Evolutionary conservation across 257 asterid genomes (phyloP).

Genomic region (Cordia subcordata): DNA sequence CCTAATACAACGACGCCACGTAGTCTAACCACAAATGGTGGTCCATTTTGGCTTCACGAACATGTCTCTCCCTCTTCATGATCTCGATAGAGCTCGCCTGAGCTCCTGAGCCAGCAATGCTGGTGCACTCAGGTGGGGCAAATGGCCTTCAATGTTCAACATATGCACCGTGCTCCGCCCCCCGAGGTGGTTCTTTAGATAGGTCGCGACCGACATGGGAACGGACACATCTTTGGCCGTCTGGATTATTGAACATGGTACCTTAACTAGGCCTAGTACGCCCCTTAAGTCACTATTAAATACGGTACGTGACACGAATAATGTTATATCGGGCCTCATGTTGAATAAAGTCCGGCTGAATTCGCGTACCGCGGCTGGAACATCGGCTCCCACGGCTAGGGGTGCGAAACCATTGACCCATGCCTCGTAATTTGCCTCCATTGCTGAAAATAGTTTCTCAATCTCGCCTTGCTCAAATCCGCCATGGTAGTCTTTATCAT

Average conservation of each 20-base stretch:
- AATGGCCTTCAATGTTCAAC: conserved; percentile 69
- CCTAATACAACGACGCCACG: background rate
- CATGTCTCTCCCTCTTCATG: background rate
- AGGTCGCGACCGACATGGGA: conserved; percentile 74
- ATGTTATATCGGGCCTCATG: conserved; percentile 89
- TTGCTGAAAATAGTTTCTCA: conserved; percentile 67
- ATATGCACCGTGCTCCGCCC: conserved; percentile 67
- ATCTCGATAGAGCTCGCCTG: conserved; percentile 53
- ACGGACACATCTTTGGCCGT: conserved; percentile 80
- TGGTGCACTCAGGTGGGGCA: conserved; percentile 91
- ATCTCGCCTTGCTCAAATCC: conserved; percentile 77
- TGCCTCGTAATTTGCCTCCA: conserved; percentile 86
- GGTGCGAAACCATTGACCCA: conserved; percentile 96
- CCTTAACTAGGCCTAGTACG: conserved; percentile 61
- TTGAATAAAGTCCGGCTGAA: conserved; percentile 82
- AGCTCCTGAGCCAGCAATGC: conserved; percentile 71
- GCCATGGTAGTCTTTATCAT: conserved; percentile 75
- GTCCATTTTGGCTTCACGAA: background rate
- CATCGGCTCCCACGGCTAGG: conserved; percentile 93
- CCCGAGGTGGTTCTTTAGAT: conserved; percentile 69
- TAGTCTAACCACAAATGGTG: background rate
- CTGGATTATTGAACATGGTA: conserved; percentile 83
- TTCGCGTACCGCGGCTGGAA: conserved; percentile 82
- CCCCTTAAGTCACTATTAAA: conserved; percentile 76
- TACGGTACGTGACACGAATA: conserved; percentile 65